Base-by-base conservation (phyloP, 2,329 filamentous ascomycete genomes). In the Penicillium sp. region DNA sequence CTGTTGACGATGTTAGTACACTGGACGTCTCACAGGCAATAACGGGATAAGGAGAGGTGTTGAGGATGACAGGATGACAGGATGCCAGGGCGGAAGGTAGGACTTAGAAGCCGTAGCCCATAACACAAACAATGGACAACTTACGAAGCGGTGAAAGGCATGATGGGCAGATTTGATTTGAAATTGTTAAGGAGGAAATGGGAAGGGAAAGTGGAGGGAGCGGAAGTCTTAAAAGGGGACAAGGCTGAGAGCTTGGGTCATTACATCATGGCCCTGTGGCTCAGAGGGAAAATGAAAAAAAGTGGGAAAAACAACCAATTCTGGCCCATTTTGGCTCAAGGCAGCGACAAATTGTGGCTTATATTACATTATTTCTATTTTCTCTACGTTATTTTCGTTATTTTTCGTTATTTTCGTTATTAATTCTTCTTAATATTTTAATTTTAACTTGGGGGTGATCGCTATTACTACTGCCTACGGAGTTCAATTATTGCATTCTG, bases 61-160 rank as follows among this genome's bases (percentile, higher is more conserved):
- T n/a, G 31, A 12, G 6, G 9, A 16, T 16, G 21, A 32, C n/a
- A 12, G 6, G 9, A 16, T 16, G 21, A 32, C n/a, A 29, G 18
- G n/a, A 31, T n/a, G 37, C 25, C n/a, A 31, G 32, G 29, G 46
- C 27, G 31, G 21, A 46, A 31, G 27, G 21, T 18, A 29, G 13
- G 15, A 45, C 16, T 15, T 6, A n/a, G 38, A 27, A n/a, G n/a
- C n/a, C 39, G 23, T 23, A 23, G 23, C 10, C 39, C 9, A 29
- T 27, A 12, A 16, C 23, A 41, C 5, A 25, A 12, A 15, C 6
- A 23, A 16, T 16, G 18, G 12, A 35, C 29, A 50, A 77, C 76
- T 77, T 74, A 78, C 76, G 76, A 78, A 60, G 76, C 75, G 62
- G 76, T 78, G 72, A 78, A 77, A 74, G 76, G 71, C 76, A 78